phyloP scores from a whole-genome alignment of 768 basidiomycete genomes.

The Obba rivulosa region DNA sequence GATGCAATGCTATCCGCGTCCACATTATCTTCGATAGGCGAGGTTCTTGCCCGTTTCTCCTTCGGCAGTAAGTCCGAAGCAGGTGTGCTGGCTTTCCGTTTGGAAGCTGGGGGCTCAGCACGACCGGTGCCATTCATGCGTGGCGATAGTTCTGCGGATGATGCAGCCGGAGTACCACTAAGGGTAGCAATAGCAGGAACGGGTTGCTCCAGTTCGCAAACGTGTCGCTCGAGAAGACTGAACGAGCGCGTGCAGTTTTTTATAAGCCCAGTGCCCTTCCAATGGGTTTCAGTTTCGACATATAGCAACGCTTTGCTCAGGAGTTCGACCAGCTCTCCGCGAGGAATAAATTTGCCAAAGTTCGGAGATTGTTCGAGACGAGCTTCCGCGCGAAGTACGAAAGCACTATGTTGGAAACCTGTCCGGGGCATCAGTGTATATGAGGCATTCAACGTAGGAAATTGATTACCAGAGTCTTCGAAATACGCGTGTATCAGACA shows the following conservation, averaged over 20 bases:
- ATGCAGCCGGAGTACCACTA: not conserved
- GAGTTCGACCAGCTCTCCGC: constrained; percentile 78
- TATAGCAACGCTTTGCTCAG: constrained; percentile 78
- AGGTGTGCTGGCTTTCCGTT: constrained; percentile 19
- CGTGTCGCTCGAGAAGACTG: constrained; percentile 70
- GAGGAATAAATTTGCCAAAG: constrained; percentile 67
- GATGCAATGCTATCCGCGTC: constrained; percentile 31
- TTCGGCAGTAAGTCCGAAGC: constrained; percentile 31
- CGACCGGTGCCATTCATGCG: not conserved
- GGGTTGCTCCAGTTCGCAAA: constrained; percentile 52
- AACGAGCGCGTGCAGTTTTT: constrained; percentile 66
- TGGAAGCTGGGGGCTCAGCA: constrained; percentile 1
- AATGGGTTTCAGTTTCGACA: constrained; percentile 79
- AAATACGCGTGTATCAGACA: constrained; percentile 83
- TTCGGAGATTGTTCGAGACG: constrained; percentile 65
- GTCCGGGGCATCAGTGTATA: not conserved
- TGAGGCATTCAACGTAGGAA: not conserved
- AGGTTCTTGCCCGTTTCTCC: constrained; percentile 59
- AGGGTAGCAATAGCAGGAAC: constrained; percentile 16
- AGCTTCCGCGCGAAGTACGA: constrained; percentile 70
- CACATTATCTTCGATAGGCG: constrained; percentile 13
- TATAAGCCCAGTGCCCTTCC: constrained; percentile 57
- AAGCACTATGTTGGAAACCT: constrained; percentile 83
- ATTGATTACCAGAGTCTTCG: constrained; percentile 70
- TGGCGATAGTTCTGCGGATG: not conserved